Evolutionary conservation across 225 moss, liverwort and hornwort genomes (phyloP), one percentile per base, ranked within the genome.

Genomic region (Marchantia polymorpha): DNA sequence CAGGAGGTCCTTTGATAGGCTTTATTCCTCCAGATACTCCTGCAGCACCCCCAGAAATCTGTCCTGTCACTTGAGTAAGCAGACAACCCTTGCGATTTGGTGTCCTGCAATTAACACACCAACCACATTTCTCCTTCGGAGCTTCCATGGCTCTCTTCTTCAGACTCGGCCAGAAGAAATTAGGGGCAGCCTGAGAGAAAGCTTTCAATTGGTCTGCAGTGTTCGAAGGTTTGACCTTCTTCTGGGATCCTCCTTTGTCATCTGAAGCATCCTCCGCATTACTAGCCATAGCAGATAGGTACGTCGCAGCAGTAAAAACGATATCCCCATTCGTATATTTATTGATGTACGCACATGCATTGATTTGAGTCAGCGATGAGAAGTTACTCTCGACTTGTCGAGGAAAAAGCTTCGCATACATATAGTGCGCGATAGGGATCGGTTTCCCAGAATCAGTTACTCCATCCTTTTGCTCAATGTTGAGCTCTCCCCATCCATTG

Each of bases 251-350:
- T 87, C 88, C 68, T 88, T 88, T 77, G 82, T 92, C 83, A 85
- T 92, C 83, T 73, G 90, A 87, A 84, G 89, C 69, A 86, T 92
- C 81, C 71, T 95, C 93, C 63, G 85, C 83, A 74, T 92, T 92
- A 85, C 90, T 90, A 73, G 91, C 87, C 85, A 92, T 87, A 22
- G 90, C 89, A 81, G 95, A 93, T 73, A 99, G 79, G 51, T 89
- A 92, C 70, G 92, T 86, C 46, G 97, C 91, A 71, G 97, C 89
- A 59, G 92, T 88, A 47, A 91, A 95, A 74, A 90, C 97, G 75
- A 92, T 87, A 89, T 95, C 93, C 81, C 92, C 95, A 83, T 93
- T 90, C 14, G 85, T 81, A 82, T 95, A 99, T 78, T 93, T 87
- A 81, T 99, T 99, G 56, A 83, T 84, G 59, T 95, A 99, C 0